phyloP scores from a whole-genome alignment of 345 rosid genomes.

The Heritiera fomes region DNA sequence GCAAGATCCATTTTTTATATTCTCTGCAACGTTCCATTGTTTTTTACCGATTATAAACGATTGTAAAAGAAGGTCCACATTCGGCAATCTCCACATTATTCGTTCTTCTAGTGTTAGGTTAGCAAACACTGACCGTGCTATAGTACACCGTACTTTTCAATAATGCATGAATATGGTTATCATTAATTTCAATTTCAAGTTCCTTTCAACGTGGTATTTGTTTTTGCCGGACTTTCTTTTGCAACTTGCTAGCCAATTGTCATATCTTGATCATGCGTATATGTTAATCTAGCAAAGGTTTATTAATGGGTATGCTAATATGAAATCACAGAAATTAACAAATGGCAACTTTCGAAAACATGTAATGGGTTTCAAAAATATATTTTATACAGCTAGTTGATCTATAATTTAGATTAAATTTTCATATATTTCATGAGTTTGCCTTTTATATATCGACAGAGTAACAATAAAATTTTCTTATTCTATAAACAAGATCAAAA shows the following conservation, averaged over 20 bases:
- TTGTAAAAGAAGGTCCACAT: background rate
- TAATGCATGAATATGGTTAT: background rate
- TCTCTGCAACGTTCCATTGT: background rate
- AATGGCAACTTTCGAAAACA: too few species aligned
- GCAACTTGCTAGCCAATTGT: background rate
- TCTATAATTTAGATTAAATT: too few species aligned
- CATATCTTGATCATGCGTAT: background rate
- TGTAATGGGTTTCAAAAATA: too few species aligned
- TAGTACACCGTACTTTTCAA: background rate
- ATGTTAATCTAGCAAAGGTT: background rate
- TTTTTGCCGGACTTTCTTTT: background rate
- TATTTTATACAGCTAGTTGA: too few species aligned
- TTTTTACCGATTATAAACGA: background rate
- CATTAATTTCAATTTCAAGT: background rate
- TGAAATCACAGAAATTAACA: too few species aligned
- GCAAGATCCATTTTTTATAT: background rate
- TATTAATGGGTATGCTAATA: too few species aligned
- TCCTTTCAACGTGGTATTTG: constrained; percentile 8
- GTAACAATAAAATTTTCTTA: too few species aligned
- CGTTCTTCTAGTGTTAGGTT: background rate
- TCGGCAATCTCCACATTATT: background rate
- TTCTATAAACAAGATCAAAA: too few species aligned
- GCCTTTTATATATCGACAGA: too few species aligned
- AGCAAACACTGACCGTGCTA: background rate
- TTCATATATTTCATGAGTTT: too few species aligned